Percentiles rank a stretch among this genome's conserved stretches.
Conservation (phyloP, 2,329 filamentous ascomycete species). For the Cladorrhinum sp. region DNA sequence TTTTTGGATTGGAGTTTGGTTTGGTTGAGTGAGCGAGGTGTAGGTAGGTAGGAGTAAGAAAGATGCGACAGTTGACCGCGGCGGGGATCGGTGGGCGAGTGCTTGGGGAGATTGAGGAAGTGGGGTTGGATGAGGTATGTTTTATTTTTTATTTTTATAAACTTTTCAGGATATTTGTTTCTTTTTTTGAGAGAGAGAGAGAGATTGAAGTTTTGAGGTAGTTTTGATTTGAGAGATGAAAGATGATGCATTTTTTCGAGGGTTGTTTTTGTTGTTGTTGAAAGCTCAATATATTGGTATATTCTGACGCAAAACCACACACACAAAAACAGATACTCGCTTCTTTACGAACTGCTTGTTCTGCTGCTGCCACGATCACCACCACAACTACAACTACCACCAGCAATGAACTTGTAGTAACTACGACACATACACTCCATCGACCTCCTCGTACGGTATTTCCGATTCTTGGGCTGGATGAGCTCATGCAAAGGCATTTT, state of each 20-base stretch:
- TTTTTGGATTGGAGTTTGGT: background rate
- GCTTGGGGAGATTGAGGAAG: slow-evolving; percentile 55
- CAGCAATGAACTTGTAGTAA: too few species aligned
- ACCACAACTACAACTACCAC: background rate
- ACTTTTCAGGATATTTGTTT: too few species aligned
- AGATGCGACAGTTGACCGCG: slow-evolving; percentile 38
- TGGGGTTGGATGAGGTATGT: slow-evolving; percentile 57
- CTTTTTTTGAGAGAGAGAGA: background rate
- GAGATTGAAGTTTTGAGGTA: background rate
- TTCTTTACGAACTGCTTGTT: slow-evolving; percentile 25
- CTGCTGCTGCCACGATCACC: background rate
- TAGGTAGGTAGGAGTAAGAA: background rate
- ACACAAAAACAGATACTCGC: slow-evolving; percentile 26
- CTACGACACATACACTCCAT: too few species aligned
- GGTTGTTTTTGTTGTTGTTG: too few species aligned
- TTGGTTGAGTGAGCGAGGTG: background rate
- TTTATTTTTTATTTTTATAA: background rate
- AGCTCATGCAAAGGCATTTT: slow-evolving; percentile 46
- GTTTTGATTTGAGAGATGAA: too few species aligned
- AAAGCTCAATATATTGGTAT: background rate
- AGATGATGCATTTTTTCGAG: background rate
- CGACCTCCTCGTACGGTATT: slow-evolving; percentile 22
- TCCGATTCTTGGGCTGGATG: slow-evolving; percentile 46
- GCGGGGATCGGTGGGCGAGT: slow-evolving; percentile 47
- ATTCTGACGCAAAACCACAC: slow-evolving; percentile 1